Conservation (phyloP, 106 monocot species). For the Phalaenopsis equestris region DNA sequence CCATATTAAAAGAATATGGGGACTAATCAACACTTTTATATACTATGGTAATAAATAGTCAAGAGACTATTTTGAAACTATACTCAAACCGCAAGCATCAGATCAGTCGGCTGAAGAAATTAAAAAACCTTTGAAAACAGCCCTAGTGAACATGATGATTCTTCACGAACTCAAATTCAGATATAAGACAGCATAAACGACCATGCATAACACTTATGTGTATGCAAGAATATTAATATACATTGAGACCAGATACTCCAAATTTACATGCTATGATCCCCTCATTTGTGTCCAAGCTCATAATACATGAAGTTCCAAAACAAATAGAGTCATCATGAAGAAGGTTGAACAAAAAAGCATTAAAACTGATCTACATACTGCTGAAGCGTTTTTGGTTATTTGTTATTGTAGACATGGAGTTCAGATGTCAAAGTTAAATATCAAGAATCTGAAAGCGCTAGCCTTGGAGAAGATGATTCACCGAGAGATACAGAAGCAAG, state of each 20-base stretch:
- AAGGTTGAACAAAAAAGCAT: neutral
- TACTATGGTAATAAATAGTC: too few relatives aligned
- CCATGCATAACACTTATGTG: neutral
- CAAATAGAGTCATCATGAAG: neutral
- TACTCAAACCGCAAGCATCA: neutral
- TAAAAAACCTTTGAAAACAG: neutral
- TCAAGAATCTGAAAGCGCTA: slow-evolving; percentile 9
- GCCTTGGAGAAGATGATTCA: slow-evolving; percentile 38
- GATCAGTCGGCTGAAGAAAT: neutral
- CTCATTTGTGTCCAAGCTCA: neutral
- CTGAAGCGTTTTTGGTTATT: neutral
- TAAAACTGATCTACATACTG: neutral
- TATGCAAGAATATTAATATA: neutral
- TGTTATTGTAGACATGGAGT: neutral
- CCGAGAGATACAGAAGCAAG: slow-evolving; percentile 81
- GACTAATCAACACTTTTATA: too few relatives aligned
- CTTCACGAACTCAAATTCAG: neutral
- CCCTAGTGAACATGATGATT: neutral
- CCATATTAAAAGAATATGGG: too few relatives aligned
- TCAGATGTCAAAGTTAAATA: neutral
- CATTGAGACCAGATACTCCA: neutral
- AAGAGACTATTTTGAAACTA: too few relatives aligned
- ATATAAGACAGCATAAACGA: neutral
- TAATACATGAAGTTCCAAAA: neutral
- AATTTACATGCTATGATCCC: slow-evolving; percentile 1